These are phyloP conservation scores for Lasiodiplodia hormozganensis DNA, from an alignment of 2,329 filamentous ascomycete species.

Conservation along the genomic window DNA sequence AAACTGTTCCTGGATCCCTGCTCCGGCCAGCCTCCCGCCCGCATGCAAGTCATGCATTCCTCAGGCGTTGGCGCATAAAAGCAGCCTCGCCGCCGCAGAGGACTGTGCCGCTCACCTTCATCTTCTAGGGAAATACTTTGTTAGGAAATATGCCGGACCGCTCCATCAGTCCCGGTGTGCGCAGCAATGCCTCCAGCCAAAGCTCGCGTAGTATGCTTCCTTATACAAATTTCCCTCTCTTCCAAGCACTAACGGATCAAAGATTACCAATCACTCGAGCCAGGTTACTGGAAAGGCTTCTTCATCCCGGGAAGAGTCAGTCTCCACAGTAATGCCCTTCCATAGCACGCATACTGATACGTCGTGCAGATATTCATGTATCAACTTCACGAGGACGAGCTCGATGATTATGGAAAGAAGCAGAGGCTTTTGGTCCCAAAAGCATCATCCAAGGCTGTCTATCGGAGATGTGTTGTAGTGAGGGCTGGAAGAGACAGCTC, in stretches of 20 bases:
- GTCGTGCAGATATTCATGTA: conserved; percentile 6
- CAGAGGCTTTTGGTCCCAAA: not conserved
- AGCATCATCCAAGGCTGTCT: not conserved
- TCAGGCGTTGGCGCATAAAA: conserved; percentile 4
- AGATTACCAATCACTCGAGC: conserved; percentile 7
- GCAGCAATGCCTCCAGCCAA: conserved; percentile 16
- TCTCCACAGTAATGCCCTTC: not conserved
- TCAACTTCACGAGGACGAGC: conserved; percentile 2
- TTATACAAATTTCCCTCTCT: not conserved
- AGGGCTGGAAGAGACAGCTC: not conserved
- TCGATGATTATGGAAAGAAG: not conserved
- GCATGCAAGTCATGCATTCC: conserved; percentile 9
- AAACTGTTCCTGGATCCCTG: not conserved
- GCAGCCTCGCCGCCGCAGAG: conserved; percentile 1
- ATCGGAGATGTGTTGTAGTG: conserved; percentile 7
- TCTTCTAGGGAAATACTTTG: not conserved
- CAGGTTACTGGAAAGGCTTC: not conserved
- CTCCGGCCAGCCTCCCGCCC: not conserved
- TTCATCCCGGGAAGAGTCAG: conserved; percentile 7
- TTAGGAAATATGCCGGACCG: not conserved
- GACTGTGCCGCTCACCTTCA: not conserved
- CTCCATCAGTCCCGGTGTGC: not conserved
- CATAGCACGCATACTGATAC: not conserved
- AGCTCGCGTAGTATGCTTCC: conserved; percentile 5
- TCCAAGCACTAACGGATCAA: not conserved